Percentiles rank a stretch among this genome's conserved stretches.
phyloP scores from a whole-genome alignment of 495 filamentous ascomycete species.

The Cudoniella acicularis region DNA sequence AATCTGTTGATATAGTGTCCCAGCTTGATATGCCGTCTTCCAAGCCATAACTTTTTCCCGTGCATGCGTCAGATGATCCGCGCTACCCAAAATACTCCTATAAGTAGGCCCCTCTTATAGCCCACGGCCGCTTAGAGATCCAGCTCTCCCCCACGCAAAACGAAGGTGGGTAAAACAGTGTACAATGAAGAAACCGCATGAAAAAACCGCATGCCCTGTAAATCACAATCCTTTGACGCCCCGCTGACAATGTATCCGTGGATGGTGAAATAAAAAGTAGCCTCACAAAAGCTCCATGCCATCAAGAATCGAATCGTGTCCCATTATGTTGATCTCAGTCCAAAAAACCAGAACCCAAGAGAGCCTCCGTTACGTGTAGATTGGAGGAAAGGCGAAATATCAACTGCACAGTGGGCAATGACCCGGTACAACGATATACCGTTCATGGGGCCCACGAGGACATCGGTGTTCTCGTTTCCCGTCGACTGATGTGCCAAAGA shows the following conservation, averaged over 20 bases:
- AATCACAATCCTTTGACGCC: neutral
- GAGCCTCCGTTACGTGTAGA: neutral
- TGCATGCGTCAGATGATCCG: neutral
- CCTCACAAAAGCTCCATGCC: neutral
- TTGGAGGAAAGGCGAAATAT: neutral
- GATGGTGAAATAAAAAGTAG: neutral
- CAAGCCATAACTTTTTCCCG: neutral
- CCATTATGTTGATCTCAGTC: neutral
- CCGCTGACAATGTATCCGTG: neutral
- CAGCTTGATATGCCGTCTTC: neutral
- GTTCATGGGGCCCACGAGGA: slow-evolving; percentile 66
- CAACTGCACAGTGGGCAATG: slow-evolving; percentile 56
- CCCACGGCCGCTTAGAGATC: neutral
- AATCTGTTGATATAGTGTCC: neutral
- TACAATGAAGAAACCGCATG: neutral
- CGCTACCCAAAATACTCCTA: neutral
- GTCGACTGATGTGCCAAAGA: slow-evolving; percentile 63
- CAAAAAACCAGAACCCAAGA: neutral
- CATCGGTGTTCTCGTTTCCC: slow-evolving; percentile 59
- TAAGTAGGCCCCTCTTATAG: neutral
- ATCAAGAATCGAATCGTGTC: neutral
- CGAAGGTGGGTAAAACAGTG: neutral
- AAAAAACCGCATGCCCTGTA: neutral
- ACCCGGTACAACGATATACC: slow-evolving; percentile 66
- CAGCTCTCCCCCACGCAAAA: neutral